Percentiles rank a stretch among this genome's conserved stretches.
These are phyloP conservation scores for Hygrocybe coccinea DNA, from an alignment of 768 basidiomycete species.

Conservation along the genomic window DNA sequence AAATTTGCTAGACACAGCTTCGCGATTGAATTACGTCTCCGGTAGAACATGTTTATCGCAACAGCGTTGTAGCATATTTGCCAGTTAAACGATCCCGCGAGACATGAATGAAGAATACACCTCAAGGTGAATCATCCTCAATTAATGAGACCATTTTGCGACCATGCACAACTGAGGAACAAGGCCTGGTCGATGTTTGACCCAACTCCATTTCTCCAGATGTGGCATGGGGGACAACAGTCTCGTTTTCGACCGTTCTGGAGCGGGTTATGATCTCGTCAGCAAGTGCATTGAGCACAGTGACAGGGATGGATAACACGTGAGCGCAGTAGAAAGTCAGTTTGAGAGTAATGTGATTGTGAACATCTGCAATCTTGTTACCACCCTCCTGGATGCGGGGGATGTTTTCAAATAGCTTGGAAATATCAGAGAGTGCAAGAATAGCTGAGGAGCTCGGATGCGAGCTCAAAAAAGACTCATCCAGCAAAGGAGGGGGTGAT, in stretches of 20 bases:
- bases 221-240: neutral
- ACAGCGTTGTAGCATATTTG: too few species aligned
- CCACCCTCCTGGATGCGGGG: neutral
- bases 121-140: too few species aligned
- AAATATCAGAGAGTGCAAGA: constrained; percentile 54
- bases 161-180: neutral
- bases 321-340: constrained; percentile 67
- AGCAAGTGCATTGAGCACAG: constrained; percentile 37
- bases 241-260: constrained; percentile 23
- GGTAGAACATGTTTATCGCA: too few species aligned
- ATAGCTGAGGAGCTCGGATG: constrained; percentile 41
- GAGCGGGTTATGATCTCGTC: constrained; percentile 35
- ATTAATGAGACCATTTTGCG: neutral
- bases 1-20: too few species aligned
- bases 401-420: constrained; percentile 34
- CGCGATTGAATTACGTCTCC: too few species aligned
- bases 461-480: constrained; percentile 8
- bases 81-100: too few species aligned
- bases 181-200: neutral
- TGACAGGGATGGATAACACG: constrained; percentile 44
- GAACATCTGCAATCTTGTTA: neutral
- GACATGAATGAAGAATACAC: too few species aligned
- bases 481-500: neutral
- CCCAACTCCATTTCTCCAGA: neutral
- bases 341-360: constrained; percentile 51